Conservation (phyloP, 2,329 filamentous ascomycete genomes). For the Colletotrichum noveboracense region DNA sequence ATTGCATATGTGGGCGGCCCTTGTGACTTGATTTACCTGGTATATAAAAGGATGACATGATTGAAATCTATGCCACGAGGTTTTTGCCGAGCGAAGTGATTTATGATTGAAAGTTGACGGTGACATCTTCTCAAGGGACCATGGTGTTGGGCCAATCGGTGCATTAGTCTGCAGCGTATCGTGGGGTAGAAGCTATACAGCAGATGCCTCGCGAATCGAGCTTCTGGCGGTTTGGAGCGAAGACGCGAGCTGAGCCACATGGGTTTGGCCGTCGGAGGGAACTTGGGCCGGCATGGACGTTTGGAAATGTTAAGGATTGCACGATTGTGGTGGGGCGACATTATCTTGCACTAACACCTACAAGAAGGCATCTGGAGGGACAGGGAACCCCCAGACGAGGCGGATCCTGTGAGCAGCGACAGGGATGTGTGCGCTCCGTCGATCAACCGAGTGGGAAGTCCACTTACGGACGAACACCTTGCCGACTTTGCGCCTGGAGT, state of each 20-base stretch:
- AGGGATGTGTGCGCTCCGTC: not conserved
- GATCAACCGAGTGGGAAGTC: not conserved
- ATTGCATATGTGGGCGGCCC: not conserved
- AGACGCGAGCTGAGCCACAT: not conserved
- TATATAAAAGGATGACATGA: not conserved
- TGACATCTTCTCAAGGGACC: not conserved
- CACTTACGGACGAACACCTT: not conserved
- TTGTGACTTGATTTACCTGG: not conserved
- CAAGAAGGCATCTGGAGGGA: not conserved
- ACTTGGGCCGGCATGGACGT: not conserved
- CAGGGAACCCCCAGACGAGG: not conserved
- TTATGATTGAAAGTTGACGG: not conserved
- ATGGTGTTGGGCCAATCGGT: not conserved
- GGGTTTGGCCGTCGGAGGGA: not conserved
- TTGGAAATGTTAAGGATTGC: not conserved
- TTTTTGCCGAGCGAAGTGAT: not conserved
- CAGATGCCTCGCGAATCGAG: not conserved
- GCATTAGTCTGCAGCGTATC: not conserved
- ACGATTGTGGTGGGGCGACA: rapidly evolving
- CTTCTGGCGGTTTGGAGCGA: not conserved
- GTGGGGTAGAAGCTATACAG: not conserved
- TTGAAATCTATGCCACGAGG: not conserved
- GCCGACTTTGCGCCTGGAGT: not conserved
- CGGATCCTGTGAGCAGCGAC: not conserved
- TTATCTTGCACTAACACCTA: not conserved